These are phyloP conservation scores for Camelina sativa DNA, from an alignment of 345 rosid genomes.

Conservation along the genomic window DNA sequence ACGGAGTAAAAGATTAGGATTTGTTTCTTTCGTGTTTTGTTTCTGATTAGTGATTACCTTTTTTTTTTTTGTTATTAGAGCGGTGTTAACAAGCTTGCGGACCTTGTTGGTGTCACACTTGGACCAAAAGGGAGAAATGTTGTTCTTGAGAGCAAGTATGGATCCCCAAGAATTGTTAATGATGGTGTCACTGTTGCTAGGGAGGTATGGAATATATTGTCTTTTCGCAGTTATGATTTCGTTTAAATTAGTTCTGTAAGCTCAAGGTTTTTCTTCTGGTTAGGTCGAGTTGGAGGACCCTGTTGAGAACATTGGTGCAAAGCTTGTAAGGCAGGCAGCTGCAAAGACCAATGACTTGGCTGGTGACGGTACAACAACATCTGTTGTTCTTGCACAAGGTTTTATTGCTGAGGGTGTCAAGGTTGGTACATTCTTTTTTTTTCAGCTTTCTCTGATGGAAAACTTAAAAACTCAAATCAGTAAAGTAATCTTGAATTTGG, in stretches of 20 bases:
- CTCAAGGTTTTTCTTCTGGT: not conserved
- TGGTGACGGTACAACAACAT: constrained; percentile 98
- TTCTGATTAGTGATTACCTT: not conserved
- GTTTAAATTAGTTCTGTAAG: not conserved
- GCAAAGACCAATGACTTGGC: constrained; percentile 98
- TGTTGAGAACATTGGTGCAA: constrained; percentile 98
- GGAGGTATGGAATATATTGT: constrained; percentile 57
- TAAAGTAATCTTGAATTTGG: not conserved
- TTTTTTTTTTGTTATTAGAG: constrained; percentile 45
- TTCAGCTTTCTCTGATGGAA: not conserved
- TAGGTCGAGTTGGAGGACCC: constrained; percentile 99
- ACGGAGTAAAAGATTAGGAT: not conserved
- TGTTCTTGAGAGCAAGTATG: constrained; percentile 98
- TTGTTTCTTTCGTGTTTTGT: not conserved
- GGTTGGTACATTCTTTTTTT: constrained; percentile 48
- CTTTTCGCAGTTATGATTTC: not conserved
- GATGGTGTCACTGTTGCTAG: constrained; percentile 99
- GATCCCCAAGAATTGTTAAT: constrained; percentile 96
- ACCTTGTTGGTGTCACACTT: constrained; percentile 95
- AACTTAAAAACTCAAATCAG: not conserved
- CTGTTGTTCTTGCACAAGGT: constrained; percentile 99
- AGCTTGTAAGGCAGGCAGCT: constrained; percentile 98
- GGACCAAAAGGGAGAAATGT: constrained; percentile 98
- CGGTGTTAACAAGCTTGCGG: constrained; percentile 98
- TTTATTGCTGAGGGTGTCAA: constrained; percentile 97